phyloP scores from a whole-genome alignment of 192 early-diverging fungal species.

The Podila verticillata region DNA sequence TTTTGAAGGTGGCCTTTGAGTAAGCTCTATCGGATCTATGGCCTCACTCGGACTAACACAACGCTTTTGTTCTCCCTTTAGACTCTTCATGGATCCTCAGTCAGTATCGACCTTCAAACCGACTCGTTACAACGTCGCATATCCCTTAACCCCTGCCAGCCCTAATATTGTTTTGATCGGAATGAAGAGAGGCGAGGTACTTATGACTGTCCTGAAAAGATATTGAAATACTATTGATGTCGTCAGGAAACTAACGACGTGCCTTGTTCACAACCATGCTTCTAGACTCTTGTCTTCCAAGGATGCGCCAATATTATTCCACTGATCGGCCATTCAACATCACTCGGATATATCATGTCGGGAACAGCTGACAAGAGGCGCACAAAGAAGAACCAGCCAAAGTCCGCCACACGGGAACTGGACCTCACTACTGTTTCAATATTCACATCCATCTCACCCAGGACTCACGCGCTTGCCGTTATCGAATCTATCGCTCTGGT shows the following conservation, averaged over 20 bases:
- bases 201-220: neutral
- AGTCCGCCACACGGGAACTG: conserved; percentile 10
- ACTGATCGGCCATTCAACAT: conserved; percentile 52
- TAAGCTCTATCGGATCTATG: too few species aligned
- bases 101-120: conserved; percentile 52
- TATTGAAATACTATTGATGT: neutral
- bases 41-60: neutral
- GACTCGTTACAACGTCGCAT: conserved; percentile 28
- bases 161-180: conserved; percentile 48
- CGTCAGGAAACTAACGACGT: neutral
- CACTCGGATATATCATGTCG: conserved; percentile 53
- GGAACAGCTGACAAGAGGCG: conserved; percentile 22
- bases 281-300: conserved; percentile 59
- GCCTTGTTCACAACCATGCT: neutral
- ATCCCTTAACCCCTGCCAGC: conserved; percentile 12
- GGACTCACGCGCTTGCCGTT: conserved; percentile 54
- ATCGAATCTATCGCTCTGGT: conserved; percentile 45
- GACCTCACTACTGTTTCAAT: conserved; percentile 35
- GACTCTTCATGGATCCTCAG: conserved; percentile 32
- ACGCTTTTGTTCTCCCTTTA: neutral
- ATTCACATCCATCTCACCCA: conserved; percentile 57
- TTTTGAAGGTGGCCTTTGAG: too few species aligned
- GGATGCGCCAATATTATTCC: conserved; percentile 58
- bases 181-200: conserved; percentile 57
- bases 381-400: conserved; percentile 3